These are phyloP conservation scores for Pseudonectria buxi DNA, from an alignment of 2,329 filamentous ascomycete genomes.

Conservation along the genomic window DNA sequence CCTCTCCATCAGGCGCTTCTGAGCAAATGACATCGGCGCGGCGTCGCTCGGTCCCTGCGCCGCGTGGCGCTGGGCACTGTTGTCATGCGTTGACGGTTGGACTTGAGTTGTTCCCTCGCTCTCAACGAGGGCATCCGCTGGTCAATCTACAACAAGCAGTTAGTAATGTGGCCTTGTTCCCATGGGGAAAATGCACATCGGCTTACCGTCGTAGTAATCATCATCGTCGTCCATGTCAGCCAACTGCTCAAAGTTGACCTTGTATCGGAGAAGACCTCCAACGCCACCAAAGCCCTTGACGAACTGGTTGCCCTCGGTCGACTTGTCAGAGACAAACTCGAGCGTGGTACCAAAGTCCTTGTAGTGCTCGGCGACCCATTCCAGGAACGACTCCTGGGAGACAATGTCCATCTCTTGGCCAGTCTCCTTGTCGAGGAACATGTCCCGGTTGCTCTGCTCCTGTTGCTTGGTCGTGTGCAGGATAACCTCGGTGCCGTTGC, in stretches of 20 bases:
- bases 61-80: constrained; percentile 33
- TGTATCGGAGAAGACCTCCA: constrained; percentile 94
- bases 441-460: constrained; percentile 65
- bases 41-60: constrained; percentile 38
- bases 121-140: constrained; percentile 75
- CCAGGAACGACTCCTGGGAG: constrained; percentile 86
- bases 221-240: constrained; percentile 89
- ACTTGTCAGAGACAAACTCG: constrained; percentile 96
- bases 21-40: constrained; percentile 37
- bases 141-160: constrained; percentile 60
- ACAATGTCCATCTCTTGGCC: constrained; percentile 96
- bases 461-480: constrained; percentile 79
- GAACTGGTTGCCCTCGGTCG: constrained; percentile 98
- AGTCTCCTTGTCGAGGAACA: constrained; percentile 93
- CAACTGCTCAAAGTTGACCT: constrained; percentile 99
- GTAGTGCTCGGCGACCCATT: constrained; percentile 98
- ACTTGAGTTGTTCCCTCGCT: constrained; percentile 78
- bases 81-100: constrained; percentile 38
- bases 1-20: constrained; percentile 42
- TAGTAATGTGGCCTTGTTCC: constrained; percentile 3
- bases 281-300: constrained; percentile 99
- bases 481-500: constrained; percentile 62
- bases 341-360: constrained; percentile 93
- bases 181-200: not conserved
- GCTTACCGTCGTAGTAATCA: constrained; percentile 73